phyloP scores from a whole-genome alignment of 352 stramenopile species.

The Globisporangium irregulare region DNA sequence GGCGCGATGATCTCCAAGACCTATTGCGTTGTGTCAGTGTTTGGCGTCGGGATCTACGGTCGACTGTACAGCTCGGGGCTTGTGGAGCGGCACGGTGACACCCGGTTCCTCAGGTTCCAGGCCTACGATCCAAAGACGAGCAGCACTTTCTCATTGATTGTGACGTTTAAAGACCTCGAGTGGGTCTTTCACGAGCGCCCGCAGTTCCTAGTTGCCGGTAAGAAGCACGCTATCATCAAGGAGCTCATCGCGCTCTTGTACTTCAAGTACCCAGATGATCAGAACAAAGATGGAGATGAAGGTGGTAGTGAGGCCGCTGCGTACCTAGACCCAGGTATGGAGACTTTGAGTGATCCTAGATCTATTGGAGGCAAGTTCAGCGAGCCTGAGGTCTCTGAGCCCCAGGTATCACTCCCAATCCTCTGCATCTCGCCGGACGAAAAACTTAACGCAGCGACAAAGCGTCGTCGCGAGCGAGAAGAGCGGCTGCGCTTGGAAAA shows the following conservation, averaged over 20 bases:
- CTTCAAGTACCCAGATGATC: conserved; percentile 45
- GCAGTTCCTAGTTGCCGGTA: conserved; percentile 43
- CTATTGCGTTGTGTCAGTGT: conserved; percentile 61
- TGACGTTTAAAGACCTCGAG: conserved; percentile 60
- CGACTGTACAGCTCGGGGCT: conserved; percentile 51
- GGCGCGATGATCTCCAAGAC: conserved; percentile 54
- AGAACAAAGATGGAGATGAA: not conserved
- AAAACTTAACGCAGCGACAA: conserved; percentile 41
- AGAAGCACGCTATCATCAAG: conserved; percentile 48
- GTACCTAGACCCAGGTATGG: not conserved
- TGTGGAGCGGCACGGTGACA: conserved; percentile 24
- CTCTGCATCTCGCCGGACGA: conserved; percentile 43
- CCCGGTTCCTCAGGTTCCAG: conserved; percentile 41
- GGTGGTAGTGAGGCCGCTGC: not conserved
- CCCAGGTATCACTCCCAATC: conserved; percentile 9
- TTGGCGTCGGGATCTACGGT: conserved; percentile 54
- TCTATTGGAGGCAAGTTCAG: not conserved
- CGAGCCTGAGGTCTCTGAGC: not conserved
- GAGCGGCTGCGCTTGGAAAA: conserved; percentile 48
- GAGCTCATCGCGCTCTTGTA: conserved; percentile 59
- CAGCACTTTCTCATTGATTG: conserved; percentile 23
- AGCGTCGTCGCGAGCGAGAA: conserved; percentile 48
- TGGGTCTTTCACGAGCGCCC: conserved; percentile 41
- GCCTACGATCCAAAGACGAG: conserved; percentile 50
- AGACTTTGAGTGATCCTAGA: not conserved